Evolutionary conservation across 768 basidiomycete genomes (phyloP).

Genomic region (Suillus discolor): DNA sequence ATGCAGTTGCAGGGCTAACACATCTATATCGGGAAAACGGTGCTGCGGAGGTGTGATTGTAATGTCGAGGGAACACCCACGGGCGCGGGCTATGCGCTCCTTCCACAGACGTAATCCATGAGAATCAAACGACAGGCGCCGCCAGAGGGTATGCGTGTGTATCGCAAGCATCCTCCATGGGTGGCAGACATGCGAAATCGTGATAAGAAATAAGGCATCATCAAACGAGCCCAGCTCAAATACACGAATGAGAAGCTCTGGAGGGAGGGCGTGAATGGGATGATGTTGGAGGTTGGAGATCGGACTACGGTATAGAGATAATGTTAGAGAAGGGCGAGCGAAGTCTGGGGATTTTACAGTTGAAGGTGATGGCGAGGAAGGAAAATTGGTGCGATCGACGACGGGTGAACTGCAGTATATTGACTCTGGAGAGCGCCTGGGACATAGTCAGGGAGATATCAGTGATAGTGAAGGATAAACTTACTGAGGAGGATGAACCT

Average conservation of each 20-base stretch:
- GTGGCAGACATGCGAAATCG: slow-evolving; percentile 70
- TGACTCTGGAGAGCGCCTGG: slow-evolving; percentile 20
- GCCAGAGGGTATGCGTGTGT: slow-evolving; percentile 65
- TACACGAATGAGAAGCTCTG: slow-evolving; percentile 64
- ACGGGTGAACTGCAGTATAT: slow-evolving; percentile 23
- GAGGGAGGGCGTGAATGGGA: slow-evolving; percentile 59
- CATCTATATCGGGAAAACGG: slow-evolving; percentile 34
- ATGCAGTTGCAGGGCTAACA: slow-evolving; percentile 65
- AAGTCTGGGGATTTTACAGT: slow-evolving; percentile 19
- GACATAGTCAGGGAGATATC: background rate
- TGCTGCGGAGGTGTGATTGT: slow-evolving; percentile 40
- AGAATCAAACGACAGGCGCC: slow-evolving; percentile 53
- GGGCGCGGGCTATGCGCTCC: slow-evolving; percentile 61
- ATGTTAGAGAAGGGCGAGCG: slow-evolving; percentile 30
- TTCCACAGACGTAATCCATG: slow-evolving; percentile 57
- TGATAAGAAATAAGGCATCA: slow-evolving; percentile 58
- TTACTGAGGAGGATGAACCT: slow-evolving; percentile 35
- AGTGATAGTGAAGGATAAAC: slow-evolving; percentile 15
- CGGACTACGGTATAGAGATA: slow-evolving; percentile 26
- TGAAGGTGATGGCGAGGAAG: slow-evolving; percentile 19
- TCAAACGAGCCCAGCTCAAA: slow-evolving; percentile 62
- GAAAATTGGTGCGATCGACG: slow-evolving; percentile 24
- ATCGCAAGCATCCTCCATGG: slow-evolving; percentile 64
- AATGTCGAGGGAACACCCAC: slow-evolving; percentile 63
- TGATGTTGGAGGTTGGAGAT: slow-evolving; percentile 38